A percentile compares a stretch with the other conserved stretches of the same genome.
These are phyloP conservation scores for Penicillium paradoxum DNA, from an alignment of 495 filamentous ascomycete species.

Conservation along the genomic window DNA sequence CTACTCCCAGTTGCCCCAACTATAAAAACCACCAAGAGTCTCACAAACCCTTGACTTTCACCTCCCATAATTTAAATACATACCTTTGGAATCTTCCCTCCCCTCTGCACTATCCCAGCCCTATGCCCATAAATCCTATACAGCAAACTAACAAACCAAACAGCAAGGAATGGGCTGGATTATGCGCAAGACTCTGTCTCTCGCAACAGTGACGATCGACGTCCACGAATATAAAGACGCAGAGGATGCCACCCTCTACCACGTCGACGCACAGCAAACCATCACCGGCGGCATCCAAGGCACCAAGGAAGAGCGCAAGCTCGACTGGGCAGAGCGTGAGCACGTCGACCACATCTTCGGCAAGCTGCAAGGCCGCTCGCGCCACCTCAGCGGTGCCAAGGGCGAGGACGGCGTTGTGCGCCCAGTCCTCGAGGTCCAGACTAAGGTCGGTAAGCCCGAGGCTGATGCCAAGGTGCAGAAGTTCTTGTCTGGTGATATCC, in stretches of 20 bases:
- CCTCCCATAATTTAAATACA: too few relatives aligned
- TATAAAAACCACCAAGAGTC: not conserved
- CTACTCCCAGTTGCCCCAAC: not conserved
- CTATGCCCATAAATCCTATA: not conserved
- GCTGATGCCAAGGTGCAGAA: conserved; percentile 42
- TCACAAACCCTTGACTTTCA: not conserved
- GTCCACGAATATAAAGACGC: conserved; percentile 57
- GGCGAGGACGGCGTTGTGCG: conserved; percentile 32
- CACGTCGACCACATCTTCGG: conserved; percentile 85
- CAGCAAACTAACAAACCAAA: conserved; percentile 14
- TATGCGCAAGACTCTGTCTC: conserved; percentile 66
- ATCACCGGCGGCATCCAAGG: conserved; percentile 71
- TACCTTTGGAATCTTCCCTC: too few relatives aligned
- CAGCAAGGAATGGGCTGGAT: conserved; percentile 81
- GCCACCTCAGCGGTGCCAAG: conserved; percentile 44
- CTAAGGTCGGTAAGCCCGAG: conserved; percentile 29
- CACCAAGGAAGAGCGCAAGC: conserved; percentile 62
- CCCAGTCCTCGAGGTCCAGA: conserved; percentile 30
- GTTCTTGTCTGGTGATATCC: conserved; percentile 41
- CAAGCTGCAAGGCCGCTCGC: conserved; percentile 54
- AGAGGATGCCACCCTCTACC: conserved; percentile 42
- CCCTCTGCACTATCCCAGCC: not conserved
- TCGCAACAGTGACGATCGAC: conserved; percentile 68
- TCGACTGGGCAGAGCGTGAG: conserved; percentile 65
- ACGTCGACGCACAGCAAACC: conserved; percentile 79